These are phyloP conservation scores for Rosa chinensis DNA, from an alignment of 306 rosid genomes.

Conservation along the genomic window DNA sequence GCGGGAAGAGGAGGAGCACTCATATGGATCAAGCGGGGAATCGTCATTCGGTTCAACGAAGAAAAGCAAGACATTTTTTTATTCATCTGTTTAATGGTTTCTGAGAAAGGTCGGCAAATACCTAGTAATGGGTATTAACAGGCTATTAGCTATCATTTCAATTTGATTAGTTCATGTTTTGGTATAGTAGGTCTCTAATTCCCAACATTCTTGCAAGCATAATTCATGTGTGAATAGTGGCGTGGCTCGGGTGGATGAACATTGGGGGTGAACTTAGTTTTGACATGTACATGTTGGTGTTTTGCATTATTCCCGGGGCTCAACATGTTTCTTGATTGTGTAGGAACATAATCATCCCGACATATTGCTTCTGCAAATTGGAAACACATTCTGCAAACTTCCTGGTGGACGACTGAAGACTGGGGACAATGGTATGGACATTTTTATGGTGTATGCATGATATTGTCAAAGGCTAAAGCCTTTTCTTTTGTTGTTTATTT, in stretches of 20 bases:
- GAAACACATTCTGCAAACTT: slow-evolving; percentile 97
- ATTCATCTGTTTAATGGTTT: too few species aligned
- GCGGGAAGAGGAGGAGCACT: slow-evolving; percentile 37
- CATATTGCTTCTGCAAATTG: slow-evolving; percentile 94
- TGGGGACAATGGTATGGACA: slow-evolving; percentile 85
- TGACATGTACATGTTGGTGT: background rate
- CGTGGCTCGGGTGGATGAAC: too few species aligned
- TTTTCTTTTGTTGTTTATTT: slow-evolving; percentile 6
- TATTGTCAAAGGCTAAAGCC: background rate
- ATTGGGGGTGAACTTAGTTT: slow-evolving; percentile 11
- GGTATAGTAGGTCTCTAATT: background rate
- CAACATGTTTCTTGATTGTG: slow-evolving; percentile 20
- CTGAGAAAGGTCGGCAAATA: background rate
- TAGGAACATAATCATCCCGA: slow-evolving; percentile 99
- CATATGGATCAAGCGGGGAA: slow-evolving; percentile 35
- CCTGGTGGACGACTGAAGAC: slow-evolving; percentile 99
- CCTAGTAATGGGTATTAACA: background rate
- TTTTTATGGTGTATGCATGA: slow-evolving; percentile 2
- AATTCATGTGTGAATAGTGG: background rate
- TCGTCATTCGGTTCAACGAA: slow-evolving; percentile 46
- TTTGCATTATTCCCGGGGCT: slow-evolving; percentile 18
- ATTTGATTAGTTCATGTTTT: background rate
- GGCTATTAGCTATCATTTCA: background rate
- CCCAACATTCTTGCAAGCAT: background rate
- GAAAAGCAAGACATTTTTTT: slow-evolving; percentile 30